Conservation (phyloP, 148 eudicot genomes). For the Hydrangea macrophylla region DNA sequence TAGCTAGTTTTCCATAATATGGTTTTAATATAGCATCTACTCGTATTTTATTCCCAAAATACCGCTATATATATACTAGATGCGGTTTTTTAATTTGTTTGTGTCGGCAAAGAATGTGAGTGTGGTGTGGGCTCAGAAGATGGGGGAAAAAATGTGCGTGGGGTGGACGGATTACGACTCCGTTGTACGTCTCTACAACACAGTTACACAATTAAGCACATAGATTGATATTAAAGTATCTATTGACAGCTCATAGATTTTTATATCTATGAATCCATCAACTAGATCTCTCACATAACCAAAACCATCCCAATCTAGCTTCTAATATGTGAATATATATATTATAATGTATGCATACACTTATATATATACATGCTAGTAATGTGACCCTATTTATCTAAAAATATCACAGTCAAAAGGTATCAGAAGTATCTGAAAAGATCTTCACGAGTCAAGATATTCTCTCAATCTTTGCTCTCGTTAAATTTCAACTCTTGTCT, state of each 20-base stretch:
- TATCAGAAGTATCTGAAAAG: background rate
- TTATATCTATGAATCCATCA: background rate
- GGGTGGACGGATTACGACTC: background rate
- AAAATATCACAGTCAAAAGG: background rate
- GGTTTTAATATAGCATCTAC: background rate
- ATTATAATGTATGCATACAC: background rate
- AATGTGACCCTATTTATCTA: background rate
- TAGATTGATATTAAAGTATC: too few relatives aligned
- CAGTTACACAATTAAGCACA: too few relatives aligned
- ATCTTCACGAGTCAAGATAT: too few relatives aligned
- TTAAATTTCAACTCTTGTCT: conserved; percentile 17
- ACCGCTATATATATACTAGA: background rate
- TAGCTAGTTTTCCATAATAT: too few relatives aligned
- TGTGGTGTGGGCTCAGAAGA: too few relatives aligned
- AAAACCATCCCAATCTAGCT: conserved; percentile 4
- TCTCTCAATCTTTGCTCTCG: background rate
- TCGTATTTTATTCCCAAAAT: background rate
- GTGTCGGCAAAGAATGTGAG: background rate
- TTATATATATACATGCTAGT: background rate
- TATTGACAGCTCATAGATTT: background rate
- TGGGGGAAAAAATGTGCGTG: too few relatives aligned
- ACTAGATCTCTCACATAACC: background rate
- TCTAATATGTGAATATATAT: too few relatives aligned
- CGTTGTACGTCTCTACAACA: too few relatives aligned
- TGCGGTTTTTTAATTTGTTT: background rate